Conservation (phyloP, 2,329 filamentous ascomycete species). For the Aureobasidium subglaciale region DNA sequence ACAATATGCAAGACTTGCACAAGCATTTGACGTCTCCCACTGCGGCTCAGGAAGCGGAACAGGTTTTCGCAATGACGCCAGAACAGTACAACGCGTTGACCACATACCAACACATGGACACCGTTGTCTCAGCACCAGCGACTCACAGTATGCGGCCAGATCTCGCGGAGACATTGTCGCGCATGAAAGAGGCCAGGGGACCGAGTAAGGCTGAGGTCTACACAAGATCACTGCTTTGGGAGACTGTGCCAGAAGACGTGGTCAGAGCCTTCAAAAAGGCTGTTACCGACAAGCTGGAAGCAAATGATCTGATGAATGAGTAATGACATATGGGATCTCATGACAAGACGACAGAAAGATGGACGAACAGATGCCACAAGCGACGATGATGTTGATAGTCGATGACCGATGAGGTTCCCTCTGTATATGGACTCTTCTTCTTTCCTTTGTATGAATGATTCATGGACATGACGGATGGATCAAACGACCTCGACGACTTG, state of each 20-base stretch:
- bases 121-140: slow-evolving; percentile 31
- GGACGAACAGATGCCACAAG: too few species aligned
- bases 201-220: slow-evolving; percentile 71
- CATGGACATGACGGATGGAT: too few species aligned
- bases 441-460: too few species aligned
- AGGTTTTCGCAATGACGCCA: slow-evolving; percentile 77
- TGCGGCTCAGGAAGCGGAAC: slow-evolving; percentile 79
- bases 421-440: too few species aligned
- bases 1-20: slow-evolving; percentile 35
- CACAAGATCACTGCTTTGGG: slow-evolving; percentile 86
- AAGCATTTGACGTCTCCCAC: slow-evolving; percentile 51
- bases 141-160: slow-evolving; percentile 47
- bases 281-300: too few species aligned
- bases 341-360: too few species aligned
- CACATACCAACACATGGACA: background rate
- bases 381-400: too few species aligned
- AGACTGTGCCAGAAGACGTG: slow-evolving; percentile 85
- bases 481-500: too few species aligned
- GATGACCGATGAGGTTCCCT: too few species aligned
- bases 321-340: too few species aligned
- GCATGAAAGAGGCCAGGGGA: slow-evolving; percentile 59
- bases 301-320: too few species aligned
- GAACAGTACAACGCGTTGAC: slow-evolving; percentile 84
- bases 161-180: slow-evolving; percentile 71
- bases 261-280: slow-evolving; percentile 89